A percentile compares a stretch with the other conserved stretches of the same genome.
phyloP scores from a whole-genome alignment of 176 grass and related monocot genomes.

The Chloris gayana region DNA sequence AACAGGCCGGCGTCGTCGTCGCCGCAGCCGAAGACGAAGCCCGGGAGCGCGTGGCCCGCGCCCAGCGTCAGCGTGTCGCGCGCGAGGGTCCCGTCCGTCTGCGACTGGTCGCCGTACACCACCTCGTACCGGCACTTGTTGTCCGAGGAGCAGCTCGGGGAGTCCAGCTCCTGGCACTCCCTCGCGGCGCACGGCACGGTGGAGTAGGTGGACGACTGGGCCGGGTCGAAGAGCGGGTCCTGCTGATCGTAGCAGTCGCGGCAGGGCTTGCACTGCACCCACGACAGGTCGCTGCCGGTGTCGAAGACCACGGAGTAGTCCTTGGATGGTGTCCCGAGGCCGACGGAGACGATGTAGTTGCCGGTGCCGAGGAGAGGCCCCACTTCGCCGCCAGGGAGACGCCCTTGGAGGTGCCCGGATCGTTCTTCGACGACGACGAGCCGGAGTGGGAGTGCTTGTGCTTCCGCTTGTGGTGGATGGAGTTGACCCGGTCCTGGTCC shows the following conservation, averaged over 20 bases:
- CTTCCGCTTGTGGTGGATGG: constrained; percentile 38
- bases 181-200: constrained; percentile 37
- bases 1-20: constrained; percentile 56
- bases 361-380: constrained; percentile 57
- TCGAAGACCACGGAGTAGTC: constrained; percentile 66
- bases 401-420: constrained; percentile 33
- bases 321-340: constrained; percentile 66
- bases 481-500: constrained; percentile 63
- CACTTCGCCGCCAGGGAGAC: constrained; percentile 50
- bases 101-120: constrained; percentile 66
- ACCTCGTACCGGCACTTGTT: constrained; percentile 62
- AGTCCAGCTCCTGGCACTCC: constrained; percentile 55
- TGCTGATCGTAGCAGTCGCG: constrained; percentile 60
- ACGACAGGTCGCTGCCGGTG: constrained; percentile 87
- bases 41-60: constrained; percentile 25
- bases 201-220: constrained; percentile 56
- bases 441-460: background rate
- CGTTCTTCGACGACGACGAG: background rate
- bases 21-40: constrained; percentile 81
- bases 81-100: constrained; percentile 59
- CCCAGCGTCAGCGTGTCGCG: constrained; percentile 67
- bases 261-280: constrained; percentile 86
- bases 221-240: constrained; percentile 81
- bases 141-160: constrained; percentile 25
- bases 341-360: constrained; percentile 73